These are phyloP conservation scores for Botrytis pseudocinerea DNA, from an alignment of 2,329 filamentous ascomycete genomes.

Conservation along the genomic window DNA sequence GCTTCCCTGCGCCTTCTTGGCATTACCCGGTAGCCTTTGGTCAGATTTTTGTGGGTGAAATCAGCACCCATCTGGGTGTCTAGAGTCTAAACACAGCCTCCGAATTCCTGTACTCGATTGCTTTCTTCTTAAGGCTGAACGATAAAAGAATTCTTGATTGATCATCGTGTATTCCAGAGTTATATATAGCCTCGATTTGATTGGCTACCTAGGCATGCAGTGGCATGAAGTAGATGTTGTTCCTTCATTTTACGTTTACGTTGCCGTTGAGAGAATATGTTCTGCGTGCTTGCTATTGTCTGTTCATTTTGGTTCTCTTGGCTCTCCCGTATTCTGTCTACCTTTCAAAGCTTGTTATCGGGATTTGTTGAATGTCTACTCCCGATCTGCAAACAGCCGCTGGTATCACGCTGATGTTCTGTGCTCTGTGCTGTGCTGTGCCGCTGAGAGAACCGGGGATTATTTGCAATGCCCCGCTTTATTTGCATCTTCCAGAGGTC, in stretches of 20 bases:
- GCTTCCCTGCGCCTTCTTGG: background rate
- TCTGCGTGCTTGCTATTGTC: background rate
- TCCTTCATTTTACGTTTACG: background rate
- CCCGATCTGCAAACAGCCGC: background rate
- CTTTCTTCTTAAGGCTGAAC: background rate
- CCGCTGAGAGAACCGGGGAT: background rate
- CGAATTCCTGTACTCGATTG: background rate
- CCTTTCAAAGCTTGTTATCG: background rate
- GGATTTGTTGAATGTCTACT: background rate
- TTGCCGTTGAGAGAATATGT: background rate
- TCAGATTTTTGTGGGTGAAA: background rate
- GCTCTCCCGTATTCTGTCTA: background rate
- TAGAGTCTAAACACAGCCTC: constrained; percentile 1
- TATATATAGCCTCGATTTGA: background rate
- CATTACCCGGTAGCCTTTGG: background rate
- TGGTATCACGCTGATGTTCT: constrained; percentile 1
- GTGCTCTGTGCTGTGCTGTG: background rate
- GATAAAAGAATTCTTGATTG: background rate
- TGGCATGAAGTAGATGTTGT: background rate
- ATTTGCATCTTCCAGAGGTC: background rate
- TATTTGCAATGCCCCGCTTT: constrained; percentile 9
- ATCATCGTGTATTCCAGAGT: background rate
- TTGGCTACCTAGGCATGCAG: background rate
- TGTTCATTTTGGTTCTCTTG: background rate
- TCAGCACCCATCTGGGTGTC: background rate